Conservation (phyloP, 2,329 filamentous ascomycete genomes). For the Curvularia sp. region DNA sequence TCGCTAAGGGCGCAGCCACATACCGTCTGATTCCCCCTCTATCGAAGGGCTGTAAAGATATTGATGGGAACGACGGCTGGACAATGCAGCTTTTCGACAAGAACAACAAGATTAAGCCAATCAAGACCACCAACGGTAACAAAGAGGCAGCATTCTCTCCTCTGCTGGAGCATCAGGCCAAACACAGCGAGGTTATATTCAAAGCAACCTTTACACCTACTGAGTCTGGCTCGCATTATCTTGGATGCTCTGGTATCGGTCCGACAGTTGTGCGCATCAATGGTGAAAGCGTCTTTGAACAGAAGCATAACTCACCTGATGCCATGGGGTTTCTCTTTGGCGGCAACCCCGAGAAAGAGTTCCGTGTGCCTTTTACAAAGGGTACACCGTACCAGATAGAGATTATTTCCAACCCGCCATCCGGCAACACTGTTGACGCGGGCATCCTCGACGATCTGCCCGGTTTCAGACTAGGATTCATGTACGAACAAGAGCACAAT, state of each 20-base stretch:
- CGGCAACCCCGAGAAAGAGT: slow-evolving; percentile 69
- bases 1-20: slow-evolving; percentile 44
- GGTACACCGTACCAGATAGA: slow-evolving; percentile 66
- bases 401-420: slow-evolving; percentile 65
- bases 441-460: slow-evolving; percentile 42
- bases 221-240: slow-evolving; percentile 41
- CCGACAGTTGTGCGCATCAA: slow-evolving; percentile 42
- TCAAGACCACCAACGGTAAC: slow-evolving; percentile 31
- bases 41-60: slow-evolving; percentile 35
- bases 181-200: slow-evolving; percentile 36
- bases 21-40: slow-evolving; percentile 47
- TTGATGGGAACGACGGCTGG: slow-evolving; percentile 43
- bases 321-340: slow-evolving; percentile 71
- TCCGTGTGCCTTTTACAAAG: slow-evolving; percentile 64
- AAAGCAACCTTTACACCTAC: slow-evolving; percentile 35
- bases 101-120: slow-evolving; percentile 32
- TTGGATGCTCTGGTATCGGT: slow-evolving; percentile 46
- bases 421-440: slow-evolving; percentile 50
- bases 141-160: slow-evolving; percentile 40
- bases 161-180: slow-evolving; percentile 32
- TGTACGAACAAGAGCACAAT: slow-evolving; percentile 42
- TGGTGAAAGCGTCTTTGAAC: slow-evolving; percentile 38
- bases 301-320: slow-evolving; percentile 60
- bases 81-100: slow-evolving; percentile 39
- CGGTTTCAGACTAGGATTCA: slow-evolving; percentile 47